phyloP scores from a whole-genome alignment of 2,329 filamentous ascomycete species.

The Fusarium sp. region DNA sequence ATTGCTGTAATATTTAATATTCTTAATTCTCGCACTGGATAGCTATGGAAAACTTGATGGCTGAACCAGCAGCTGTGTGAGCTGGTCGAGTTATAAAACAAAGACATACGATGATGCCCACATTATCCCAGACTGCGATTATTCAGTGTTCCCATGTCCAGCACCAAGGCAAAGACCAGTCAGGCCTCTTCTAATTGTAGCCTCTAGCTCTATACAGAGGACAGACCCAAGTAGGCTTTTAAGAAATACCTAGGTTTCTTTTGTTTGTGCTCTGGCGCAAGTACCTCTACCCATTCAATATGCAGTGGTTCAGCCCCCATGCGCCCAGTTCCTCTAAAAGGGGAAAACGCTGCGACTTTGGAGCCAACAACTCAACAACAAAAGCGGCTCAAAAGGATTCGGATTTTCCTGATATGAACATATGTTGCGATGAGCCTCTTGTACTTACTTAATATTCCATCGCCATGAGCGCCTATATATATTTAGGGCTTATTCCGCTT shows the following conservation, averaged over 20 bases:
- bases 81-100: background rate
- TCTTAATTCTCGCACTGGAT: background rate
- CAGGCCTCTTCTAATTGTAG: background rate
- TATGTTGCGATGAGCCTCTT: background rate
- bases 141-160: background rate
- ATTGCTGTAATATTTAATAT: background rate
- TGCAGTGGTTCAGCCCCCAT: background rate
- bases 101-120: background rate
- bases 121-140: background rate
- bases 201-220: background rate
- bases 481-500: background rate
- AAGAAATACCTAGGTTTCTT: background rate
- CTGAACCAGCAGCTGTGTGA: background rate
- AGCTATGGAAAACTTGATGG: background rate
- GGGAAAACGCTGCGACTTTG: background rate
- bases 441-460: background rate
- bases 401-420: background rate
- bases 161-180: background rate
- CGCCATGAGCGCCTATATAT: background rate
- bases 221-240: background rate
- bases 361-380: background rate
- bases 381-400: background rate
- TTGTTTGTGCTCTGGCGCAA: background rate
- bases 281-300: slow-evolving; percentile 1
- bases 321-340: background rate